These are phyloP conservation scores for Paecilomyces fulvus DNA, from an alignment of 2,329 filamentous ascomycete species.

Conservation along the genomic window DNA sequence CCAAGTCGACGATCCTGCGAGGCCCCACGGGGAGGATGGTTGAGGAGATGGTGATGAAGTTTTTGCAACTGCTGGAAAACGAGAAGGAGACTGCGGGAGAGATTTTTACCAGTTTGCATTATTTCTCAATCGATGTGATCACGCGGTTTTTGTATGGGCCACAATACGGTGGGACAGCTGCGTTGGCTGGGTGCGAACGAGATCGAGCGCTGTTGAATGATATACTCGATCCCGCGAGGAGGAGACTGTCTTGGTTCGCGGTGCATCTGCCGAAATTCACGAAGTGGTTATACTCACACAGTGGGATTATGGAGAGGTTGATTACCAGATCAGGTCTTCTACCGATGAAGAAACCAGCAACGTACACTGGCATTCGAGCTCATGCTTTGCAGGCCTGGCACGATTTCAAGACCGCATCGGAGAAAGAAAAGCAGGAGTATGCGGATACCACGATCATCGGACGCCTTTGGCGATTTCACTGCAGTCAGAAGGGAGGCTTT, in stretches of 20 bases:
- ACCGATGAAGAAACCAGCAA: constrained; percentile 44
- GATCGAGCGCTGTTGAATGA: constrained; percentile 40
- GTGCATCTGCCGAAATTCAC: constrained; percentile 40
- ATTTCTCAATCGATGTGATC: constrained; percentile 46
- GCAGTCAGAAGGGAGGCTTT: constrained; percentile 14
- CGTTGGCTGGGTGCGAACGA: constrained; percentile 28
- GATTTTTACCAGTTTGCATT: constrained; percentile 44
- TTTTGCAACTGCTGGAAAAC: constrained; percentile 32
- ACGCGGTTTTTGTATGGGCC: constrained; percentile 45
- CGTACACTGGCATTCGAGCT: constrained; percentile 43
- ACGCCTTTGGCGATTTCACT: constrained; percentile 28
- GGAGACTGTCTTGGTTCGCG: constrained; percentile 42
- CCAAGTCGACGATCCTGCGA: constrained; percentile 40
- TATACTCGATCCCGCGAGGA: constrained; percentile 40
- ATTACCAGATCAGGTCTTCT: constrained; percentile 28
- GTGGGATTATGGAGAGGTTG: constrained; percentile 27
- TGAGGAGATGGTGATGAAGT: constrained; percentile 33
- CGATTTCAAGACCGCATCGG: constrained; percentile 17
- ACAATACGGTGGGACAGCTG: constrained; percentile 34
- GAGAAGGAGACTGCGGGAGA: constrained; percentile 30
- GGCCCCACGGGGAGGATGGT: constrained; percentile 25
- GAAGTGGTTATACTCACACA: constrained; percentile 41
- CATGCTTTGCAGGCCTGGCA: constrained; percentile 33
- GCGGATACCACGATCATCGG: constrained; percentile 24
- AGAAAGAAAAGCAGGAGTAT: constrained; percentile 13